phyloP scores from a whole-genome alignment of 2,329 filamentous ascomycete genomes.

The Calonectria pseudoturangicola region DNA sequence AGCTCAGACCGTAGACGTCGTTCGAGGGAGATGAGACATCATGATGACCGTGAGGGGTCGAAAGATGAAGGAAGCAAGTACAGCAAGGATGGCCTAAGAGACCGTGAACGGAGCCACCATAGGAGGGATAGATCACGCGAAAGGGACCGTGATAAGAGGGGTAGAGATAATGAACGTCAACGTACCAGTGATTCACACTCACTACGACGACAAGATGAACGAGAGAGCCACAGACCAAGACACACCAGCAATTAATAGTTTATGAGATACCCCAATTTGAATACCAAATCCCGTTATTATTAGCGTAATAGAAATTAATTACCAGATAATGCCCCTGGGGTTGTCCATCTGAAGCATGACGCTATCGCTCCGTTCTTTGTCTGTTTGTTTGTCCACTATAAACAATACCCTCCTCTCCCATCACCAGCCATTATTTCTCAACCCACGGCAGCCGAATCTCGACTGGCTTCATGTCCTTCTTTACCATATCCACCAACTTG shows the following conservation, averaged over 20 bases:
- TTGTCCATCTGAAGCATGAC: not conserved
- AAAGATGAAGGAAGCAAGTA: constrained; percentile 37
- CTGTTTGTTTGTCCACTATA: constrained; percentile 24
- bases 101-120: not conserved
- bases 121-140: constrained; percentile 27
- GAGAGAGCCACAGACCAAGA: constrained; percentile 40
- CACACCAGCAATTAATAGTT: constrained; percentile 33
- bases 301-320: constrained; percentile 3
- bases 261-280: constrained; percentile 44
- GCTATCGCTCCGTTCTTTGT: not conserved
- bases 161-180: constrained; percentile 40
- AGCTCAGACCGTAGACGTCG: constrained; percentile 42
- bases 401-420: not conserved
- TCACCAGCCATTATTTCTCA: constrained; percentile 43
- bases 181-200: constrained; percentile 46
- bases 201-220: constrained; percentile 28
- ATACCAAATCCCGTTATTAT: not conserved
- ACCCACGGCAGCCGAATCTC: constrained; percentile 72
- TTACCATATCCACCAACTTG: constrained; percentile 71
- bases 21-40: constrained; percentile 41
- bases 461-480: constrained; percentile 70
- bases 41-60: constrained; percentile 38
- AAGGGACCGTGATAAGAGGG: constrained; percentile 28
- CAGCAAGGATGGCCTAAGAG: not conserved
- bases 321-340: not conserved